phyloP scores from a whole-genome alignment of 1,284 basidiomycete genomes.

The Leccinum angustisporum region DNA sequence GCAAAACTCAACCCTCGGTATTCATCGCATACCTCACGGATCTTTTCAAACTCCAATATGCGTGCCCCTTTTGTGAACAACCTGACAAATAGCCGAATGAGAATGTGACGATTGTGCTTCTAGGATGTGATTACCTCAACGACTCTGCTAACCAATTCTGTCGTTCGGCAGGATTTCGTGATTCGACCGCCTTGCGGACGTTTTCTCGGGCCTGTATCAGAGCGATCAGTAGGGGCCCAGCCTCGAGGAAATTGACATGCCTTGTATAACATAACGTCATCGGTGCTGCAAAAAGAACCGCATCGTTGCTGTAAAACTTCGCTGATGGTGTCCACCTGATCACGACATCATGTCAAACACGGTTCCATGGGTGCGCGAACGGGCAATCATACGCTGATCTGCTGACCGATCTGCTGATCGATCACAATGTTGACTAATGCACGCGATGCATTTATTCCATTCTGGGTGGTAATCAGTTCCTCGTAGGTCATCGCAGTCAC shows the following conservation, averaged over 20 bases:
- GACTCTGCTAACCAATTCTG: conserved; percentile 81
- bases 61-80: conserved; percentile 87
- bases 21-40: conserved; percentile 83
- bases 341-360: conserved; percentile 15
- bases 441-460: no score
- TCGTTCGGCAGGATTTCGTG: conserved; percentile 69
- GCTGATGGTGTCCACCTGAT: conserved; percentile 91
- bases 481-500: conserved; percentile 72
- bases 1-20: conserved; percentile 84
- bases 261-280: conserved; percentile 98
- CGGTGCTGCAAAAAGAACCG: conserved; percentile 96
- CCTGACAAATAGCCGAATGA: conserved; percentile 40
- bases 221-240: conserved; percentile 2
- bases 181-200: conserved; percentile 86
- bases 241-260: conserved; percentile 38
- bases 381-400: conserved; percentile 73
- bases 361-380: conserved; percentile 1
- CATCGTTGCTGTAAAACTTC: conserved; percentile 93
- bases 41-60: conserved; percentile 81
- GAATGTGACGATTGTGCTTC: neutral
- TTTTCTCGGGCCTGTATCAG: conserved; percentile 82
- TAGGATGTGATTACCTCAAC: no score
- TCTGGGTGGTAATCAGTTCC: no score
- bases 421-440: conserved; percentile 93
- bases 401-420: conserved; percentile 95